Conservation (phyloP, 2,329 filamentous ascomycete genomes). For the Beauveria varroae region DNA sequence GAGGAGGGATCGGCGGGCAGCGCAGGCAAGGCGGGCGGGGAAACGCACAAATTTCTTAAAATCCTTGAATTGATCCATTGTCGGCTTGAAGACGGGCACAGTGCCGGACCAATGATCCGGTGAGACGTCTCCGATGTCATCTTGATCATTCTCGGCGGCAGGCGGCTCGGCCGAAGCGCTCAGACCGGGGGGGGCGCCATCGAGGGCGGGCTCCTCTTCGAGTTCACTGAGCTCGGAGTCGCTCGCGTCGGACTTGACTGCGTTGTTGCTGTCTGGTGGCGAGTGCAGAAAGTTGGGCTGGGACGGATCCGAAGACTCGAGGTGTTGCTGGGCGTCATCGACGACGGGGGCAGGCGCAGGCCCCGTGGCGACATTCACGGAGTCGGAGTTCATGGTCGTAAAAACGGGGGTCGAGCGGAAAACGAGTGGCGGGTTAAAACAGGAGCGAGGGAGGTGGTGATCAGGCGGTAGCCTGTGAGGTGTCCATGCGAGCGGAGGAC, state of each 20-base stretch:
- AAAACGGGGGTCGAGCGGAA: constrained; percentile 1
- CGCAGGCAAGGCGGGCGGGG: background rate
- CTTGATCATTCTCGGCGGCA: constrained; percentile 31
- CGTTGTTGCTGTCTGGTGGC: constrained; percentile 56
- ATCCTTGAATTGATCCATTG: constrained; percentile 88
- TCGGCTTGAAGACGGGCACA: constrained; percentile 91
- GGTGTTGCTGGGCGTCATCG: constrained; percentile 21
- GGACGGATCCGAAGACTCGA: constrained; percentile 28
- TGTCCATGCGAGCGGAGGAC: constrained; percentile 20
- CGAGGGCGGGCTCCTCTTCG: constrained; percentile 43
- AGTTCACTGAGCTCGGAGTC: constrained; percentile 62
- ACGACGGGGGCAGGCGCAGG: constrained; percentile 15
- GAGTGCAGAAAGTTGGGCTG: constrained; percentile 47
- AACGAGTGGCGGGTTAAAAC: constrained; percentile 8
- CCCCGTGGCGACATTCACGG: background rate
- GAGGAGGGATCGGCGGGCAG: background rate
- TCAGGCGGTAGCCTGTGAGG: constrained; percentile 30
- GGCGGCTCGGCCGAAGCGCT: constrained; percentile 17
- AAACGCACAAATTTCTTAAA: constrained; percentile 78
- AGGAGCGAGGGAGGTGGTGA: constrained; percentile 1
- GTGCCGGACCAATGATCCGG: constrained; percentile 88
- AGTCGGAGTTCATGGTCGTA: constrained; percentile 2
- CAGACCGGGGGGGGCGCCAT: constrained; percentile 15
- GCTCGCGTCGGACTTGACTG: constrained; percentile 50
- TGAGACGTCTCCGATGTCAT: constrained; percentile 68